These are phyloP conservation scores for Lophiostoma macrostomum DNA, from an alignment of 495 filamentous ascomycete genomes.

Conservation along the genomic window DNA sequence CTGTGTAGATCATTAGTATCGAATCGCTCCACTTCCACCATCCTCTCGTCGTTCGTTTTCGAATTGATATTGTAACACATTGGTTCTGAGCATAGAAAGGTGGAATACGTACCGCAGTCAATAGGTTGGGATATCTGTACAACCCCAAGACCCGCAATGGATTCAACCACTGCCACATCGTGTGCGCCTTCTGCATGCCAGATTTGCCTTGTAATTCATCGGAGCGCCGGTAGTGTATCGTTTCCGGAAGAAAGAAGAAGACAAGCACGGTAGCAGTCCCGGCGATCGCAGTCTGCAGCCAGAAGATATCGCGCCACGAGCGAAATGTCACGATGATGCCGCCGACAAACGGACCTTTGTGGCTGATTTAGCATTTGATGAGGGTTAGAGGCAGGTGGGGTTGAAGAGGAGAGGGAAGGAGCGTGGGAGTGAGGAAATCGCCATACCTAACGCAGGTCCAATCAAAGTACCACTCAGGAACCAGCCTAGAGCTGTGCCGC, in stretches of 20 bases:
- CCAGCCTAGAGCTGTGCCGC: conserved; percentile 67
- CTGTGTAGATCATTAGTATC: conserved; percentile 1
- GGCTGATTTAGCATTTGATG: too few relatives aligned
- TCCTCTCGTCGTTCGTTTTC: too few relatives aligned
- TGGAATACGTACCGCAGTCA: conserved; percentile 45
- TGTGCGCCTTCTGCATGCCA: conserved; percentile 46
- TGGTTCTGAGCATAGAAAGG: too few relatives aligned
- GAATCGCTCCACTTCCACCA: too few relatives aligned
- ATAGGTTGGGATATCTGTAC: conserved; percentile 62
- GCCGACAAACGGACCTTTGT: conserved; percentile 53
- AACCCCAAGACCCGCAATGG: conserved; percentile 59
- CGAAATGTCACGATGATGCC: conserved; percentile 66
- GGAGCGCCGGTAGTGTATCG: conserved; percentile 58
- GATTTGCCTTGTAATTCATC: conserved; percentile 53
- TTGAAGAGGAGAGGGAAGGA: background rate
- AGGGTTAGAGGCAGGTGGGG: too few relatives aligned
- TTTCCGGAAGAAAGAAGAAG: conserved; percentile 67
- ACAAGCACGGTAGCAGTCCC: conserved; percentile 56
- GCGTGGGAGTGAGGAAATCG: background rate
- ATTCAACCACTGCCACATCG: conserved; percentile 59
- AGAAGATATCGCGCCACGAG: conserved; percentile 69
- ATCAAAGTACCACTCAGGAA: conserved; percentile 64
- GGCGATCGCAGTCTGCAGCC: conserved; percentile 64
- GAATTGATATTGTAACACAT: too few relatives aligned
- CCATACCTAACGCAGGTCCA: conserved; percentile 61